A percentile compares a stretch with the other conserved stretches of the same genome.
Evolutionary conservation across 2,329 filamentous ascomycete genomes (phyloP).

Genomic region (Rhytidhysteron rufulum): DNA sequence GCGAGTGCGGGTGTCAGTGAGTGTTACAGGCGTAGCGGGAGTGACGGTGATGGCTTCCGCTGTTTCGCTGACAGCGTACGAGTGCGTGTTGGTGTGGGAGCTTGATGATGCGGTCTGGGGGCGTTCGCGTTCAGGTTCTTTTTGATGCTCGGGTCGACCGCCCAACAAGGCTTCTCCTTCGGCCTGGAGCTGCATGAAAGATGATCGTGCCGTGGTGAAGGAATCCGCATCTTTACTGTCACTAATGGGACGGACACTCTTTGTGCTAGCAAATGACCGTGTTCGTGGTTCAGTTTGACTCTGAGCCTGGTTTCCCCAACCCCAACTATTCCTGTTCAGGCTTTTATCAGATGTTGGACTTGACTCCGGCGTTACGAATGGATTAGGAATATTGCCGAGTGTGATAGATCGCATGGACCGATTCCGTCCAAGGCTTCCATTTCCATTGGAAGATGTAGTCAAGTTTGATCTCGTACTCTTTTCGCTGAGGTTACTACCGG

Average conservation of each 20-base stretch:
- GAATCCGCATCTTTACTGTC: conserved; percentile 43
- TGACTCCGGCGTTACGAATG: conserved; percentile 29
- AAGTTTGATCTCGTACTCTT: conserved; percentile 42
- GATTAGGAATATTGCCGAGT: conserved; percentile 32
- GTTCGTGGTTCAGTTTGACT: conserved; percentile 16
- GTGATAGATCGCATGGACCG: conserved; percentile 43
- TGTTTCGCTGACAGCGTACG: conserved; percentile 19
- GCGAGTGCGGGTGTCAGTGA: conserved; percentile 17
- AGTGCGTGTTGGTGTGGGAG: conserved; percentile 19
- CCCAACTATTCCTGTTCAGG: conserved; percentile 14
- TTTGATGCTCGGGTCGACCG: conserved; percentile 30
- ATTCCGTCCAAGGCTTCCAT: conserved; percentile 40
- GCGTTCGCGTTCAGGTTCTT: conserved; percentile 28
- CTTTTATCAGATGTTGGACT: conserved; percentile 24
- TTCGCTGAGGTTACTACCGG: conserved; percentile 55
- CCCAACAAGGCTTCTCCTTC: conserved; percentile 53
- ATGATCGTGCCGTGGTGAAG: conserved; percentile 49
- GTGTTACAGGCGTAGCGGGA: conserved; percentile 19
- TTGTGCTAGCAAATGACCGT: conserved; percentile 33
- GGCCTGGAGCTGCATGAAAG: conserved; percentile 46
- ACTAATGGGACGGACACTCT: conserved; percentile 20
- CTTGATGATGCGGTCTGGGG: conserved; percentile 26
- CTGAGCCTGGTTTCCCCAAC: conserved; percentile 14
- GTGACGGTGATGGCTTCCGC: conserved; percentile 22
- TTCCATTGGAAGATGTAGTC: conserved; percentile 39